Conservation (phyloP, 768 basidiomycete genomes). For the Lepiota brunneoincarnata region DNA sequence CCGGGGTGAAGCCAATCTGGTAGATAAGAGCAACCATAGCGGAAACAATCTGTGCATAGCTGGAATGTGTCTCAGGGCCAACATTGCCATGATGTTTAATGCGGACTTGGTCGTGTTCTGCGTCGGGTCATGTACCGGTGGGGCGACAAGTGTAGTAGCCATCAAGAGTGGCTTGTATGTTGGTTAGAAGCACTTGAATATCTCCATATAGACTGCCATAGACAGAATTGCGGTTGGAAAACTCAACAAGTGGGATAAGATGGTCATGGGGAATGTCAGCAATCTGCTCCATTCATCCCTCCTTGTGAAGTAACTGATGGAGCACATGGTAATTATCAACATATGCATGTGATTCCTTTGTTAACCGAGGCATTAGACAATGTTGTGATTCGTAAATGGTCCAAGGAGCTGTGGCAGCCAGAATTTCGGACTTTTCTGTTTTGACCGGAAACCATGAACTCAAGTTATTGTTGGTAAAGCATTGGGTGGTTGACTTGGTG, state of each 20-base stretch:
- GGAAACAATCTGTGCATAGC: neutral
- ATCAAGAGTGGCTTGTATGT: neutral
- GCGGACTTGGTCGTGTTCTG: constrained; percentile 6
- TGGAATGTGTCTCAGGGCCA: neutral
- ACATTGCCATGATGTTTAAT: constrained; percentile 7
- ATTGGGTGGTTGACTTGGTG: neutral
- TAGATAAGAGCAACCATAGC: neutral
- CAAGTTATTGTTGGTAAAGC: neutral
- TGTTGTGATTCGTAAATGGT: neutral
- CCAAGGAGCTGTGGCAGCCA: neutral
- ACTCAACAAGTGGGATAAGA: neutral
- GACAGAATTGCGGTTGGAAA: neutral
- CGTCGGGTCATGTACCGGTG: constrained; percentile 11
- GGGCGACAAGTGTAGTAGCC: constrained; percentile 4
- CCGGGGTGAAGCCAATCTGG: too few species aligned
- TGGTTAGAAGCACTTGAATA: neutral
- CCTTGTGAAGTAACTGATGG: constrained; percentile 12
- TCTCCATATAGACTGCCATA: neutral
- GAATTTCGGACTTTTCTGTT: neutral
- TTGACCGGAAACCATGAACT: constrained; percentile 4
- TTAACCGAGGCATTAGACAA: too few species aligned
- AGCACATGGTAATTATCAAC: constrained; percentile 1
- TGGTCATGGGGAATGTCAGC: neutral
- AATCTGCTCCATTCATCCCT: constrained; percentile 7
- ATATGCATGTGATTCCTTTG: too few species aligned